Conservation (phyloP, 2,329 filamentous ascomycete species). For the Pezicula rhizophila region DNA sequence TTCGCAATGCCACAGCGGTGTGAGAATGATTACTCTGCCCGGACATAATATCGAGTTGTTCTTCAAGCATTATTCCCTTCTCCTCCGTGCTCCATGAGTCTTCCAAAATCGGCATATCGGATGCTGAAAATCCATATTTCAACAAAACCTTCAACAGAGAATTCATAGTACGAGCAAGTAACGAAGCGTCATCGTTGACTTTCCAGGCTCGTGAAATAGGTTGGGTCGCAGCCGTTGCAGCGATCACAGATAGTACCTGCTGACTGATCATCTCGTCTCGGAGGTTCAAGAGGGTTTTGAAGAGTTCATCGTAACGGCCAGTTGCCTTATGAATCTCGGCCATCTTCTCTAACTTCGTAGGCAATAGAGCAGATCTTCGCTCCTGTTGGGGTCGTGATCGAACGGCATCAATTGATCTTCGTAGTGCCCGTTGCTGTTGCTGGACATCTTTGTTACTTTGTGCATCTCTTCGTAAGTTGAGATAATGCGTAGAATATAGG, state of each 20-base stretch:
- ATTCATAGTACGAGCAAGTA: conserved; percentile 53
- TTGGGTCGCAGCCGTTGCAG: conserved; percentile 39
- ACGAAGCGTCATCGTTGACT: conserved; percentile 40
- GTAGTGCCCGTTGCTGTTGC: conserved; percentile 48
- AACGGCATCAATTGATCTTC: conserved; percentile 58
- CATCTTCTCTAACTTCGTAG: conserved; percentile 60
- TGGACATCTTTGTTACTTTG: conserved; percentile 35
- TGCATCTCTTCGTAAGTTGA: conserved; percentile 40
- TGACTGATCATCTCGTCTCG: conserved; percentile 55
- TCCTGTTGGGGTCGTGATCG: conserved; percentile 47
- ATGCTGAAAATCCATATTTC: conserved; percentile 51
- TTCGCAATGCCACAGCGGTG: conserved; percentile 11
- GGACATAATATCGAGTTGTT: conserved; percentile 45
- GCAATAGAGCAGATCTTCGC: conserved; percentile 52
- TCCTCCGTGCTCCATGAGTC: conserved; percentile 38
- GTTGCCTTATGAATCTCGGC: conserved; percentile 52
- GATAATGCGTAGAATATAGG: conserved; percentile 61
- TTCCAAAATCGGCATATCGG: conserved; percentile 32
- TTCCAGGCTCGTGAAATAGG: conserved; percentile 50
- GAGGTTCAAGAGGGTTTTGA: conserved; percentile 53
- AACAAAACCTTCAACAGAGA: conserved; percentile 54
- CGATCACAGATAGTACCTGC: conserved; percentile 50
- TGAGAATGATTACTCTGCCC: conserved; percentile 12
- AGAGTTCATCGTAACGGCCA: conserved; percentile 50
- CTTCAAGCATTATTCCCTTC: conserved; percentile 53